phyloP scores from a whole-genome alignment of 1,284 basidiomycete genomes.

The Rhodotorula sp. region DNA sequence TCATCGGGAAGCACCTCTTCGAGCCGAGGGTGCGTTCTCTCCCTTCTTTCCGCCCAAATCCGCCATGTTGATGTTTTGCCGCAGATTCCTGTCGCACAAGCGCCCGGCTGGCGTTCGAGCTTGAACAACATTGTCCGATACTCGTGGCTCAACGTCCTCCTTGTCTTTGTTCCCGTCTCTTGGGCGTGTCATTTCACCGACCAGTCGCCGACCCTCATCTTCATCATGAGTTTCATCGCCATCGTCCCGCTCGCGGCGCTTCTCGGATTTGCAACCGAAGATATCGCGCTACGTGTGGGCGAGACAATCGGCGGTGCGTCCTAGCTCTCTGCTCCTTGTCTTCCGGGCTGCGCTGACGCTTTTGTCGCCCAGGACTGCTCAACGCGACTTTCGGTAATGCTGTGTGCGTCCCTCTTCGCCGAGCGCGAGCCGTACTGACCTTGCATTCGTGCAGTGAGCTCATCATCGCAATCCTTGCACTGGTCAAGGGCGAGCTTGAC shows the following conservation, averaged over 20 bases:
- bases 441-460: slow-evolving; percentile 58
- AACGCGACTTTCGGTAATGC: slow-evolving; percentile 63
- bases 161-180: slow-evolving; percentile 57
- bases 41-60: too few relatives aligned
- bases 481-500: slow-evolving; percentile 74
- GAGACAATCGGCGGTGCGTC: slow-evolving; percentile 55
- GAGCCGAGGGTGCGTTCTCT: slow-evolving; percentile 12
- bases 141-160: slow-evolving; percentile 57
- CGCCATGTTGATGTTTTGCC: neutral
- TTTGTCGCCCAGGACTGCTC: slow-evolving; percentile 49
- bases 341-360: neutral
- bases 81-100: slow-evolving; percentile 15
- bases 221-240: slow-evolving; percentile 53
- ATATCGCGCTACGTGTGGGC: slow-evolving; percentile 45
- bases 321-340: neutral
- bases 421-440: neutral
- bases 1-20: slow-evolving; percentile 11
- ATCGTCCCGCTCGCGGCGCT: slow-evolving; percentile 42
- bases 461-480: slow-evolving; percentile 76
- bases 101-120: slow-evolving; percentile 43
- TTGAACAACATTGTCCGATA: slow-evolving; percentile 53
- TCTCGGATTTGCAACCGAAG: slow-evolving; percentile 47
- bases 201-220: slow-evolving; percentile 61
- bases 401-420: neutral
- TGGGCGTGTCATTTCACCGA: slow-evolving; percentile 28